Evolutionary conservation across 2,329 filamentous ascomycete genomes (phyloP).

Genomic region (Beauveria scarabaeidicola): DNA sequence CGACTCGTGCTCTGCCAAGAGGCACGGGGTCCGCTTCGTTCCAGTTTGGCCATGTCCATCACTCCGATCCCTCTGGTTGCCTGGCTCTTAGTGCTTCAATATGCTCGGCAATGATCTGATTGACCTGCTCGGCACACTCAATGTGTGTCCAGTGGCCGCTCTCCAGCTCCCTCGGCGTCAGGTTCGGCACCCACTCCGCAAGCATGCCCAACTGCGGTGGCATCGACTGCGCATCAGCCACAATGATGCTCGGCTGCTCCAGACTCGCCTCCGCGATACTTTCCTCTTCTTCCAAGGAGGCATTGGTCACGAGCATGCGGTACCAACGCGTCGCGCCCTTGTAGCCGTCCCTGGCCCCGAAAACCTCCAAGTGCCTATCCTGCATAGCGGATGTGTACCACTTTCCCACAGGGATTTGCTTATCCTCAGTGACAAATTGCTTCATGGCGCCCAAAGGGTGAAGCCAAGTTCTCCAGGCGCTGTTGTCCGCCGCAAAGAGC

Average conservation of each 20-base stretch:
- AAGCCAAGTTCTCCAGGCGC: constrained; percentile 20
- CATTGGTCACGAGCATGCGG: constrained; percentile 23
- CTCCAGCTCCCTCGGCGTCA: constrained; percentile 28
- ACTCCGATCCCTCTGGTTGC: fast-evolving
- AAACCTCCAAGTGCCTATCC: constrained; percentile 17
- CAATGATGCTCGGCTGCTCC: constrained; percentile 17
- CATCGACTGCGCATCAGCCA: constrained; percentile 16
- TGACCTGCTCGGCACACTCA: constrained; percentile 20
- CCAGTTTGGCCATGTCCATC: no score
- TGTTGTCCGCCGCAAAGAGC: constrained; percentile 19
- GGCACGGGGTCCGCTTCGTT: no score
- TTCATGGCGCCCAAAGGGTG: constrained; percentile 22
- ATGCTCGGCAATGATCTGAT: constrained; percentile 18
- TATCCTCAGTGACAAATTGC: constrained; percentile 19
- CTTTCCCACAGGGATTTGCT: constrained; percentile 15
- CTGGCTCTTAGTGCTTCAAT: not conserved
- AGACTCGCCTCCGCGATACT: constrained; percentile 15
- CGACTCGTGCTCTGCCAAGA: no score
- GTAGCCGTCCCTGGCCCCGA: constrained; percentile 18
- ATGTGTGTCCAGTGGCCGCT: constrained; percentile 28
- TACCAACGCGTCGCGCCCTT: constrained; percentile 25
- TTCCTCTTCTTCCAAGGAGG: constrained; percentile 16
- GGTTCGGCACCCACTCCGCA: constrained; percentile 19
- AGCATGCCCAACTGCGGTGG: constrained; percentile 21
- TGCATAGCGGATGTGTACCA: constrained; percentile 21